Evolutionary conservation across 1,284 basidiomycete genomes (phyloP).

Genomic region (Marasmius tenuissimus): DNA sequence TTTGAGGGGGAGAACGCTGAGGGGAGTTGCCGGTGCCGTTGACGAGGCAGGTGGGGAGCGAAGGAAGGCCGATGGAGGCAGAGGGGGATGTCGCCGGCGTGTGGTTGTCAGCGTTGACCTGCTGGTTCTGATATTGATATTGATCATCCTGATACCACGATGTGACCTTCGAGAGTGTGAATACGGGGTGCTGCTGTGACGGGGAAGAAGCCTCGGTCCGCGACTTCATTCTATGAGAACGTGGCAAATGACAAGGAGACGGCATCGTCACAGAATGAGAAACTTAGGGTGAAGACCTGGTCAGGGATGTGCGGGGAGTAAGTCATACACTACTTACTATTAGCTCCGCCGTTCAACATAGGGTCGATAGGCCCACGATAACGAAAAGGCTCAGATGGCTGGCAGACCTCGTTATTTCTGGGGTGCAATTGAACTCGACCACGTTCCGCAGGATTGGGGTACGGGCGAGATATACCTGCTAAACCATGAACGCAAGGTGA

Average conservation of each 20-base stretch:
- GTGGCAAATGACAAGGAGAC: neutral
- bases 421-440: neutral
- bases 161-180: neutral
- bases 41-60: neutral
- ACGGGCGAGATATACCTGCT: neutral
- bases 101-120: neutral
- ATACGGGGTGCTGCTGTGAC: neutral
- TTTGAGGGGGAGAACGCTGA: neutral
- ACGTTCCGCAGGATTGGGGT: neutral
- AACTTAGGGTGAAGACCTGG: neutral
- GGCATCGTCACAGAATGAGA: neutral
- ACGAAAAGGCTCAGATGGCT: neutral
- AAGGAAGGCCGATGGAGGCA: neutral
- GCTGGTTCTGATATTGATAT: neutral
- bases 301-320: neutral
- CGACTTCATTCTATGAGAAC: neutral
- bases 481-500: neutral
- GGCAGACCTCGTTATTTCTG: neutral
- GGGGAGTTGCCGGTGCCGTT: neutral
- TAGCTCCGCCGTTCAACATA: neutral
- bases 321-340: neutral
- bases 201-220: neutral
- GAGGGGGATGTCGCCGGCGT: neutral
- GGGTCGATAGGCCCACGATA: neutral
- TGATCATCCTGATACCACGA: neutral